Conservation (phyloP, 768 basidiomycete species). For the Hydnomerulius pinastri region DNA sequence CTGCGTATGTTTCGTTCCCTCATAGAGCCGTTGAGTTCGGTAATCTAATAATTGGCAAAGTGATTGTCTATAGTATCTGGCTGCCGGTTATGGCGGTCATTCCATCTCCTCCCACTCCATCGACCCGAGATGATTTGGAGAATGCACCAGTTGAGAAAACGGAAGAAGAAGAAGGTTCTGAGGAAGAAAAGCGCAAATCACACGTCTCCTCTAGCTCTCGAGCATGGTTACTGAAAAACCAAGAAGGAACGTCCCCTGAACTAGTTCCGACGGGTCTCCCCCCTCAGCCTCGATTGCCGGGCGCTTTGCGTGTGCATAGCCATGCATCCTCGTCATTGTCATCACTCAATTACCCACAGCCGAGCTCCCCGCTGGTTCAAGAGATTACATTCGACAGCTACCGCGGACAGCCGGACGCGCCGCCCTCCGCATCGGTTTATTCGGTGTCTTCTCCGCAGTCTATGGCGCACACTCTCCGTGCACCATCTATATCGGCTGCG, state of each 20-base stretch:
- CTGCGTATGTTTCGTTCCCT: slow-evolving; percentile 33
- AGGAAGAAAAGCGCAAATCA: slow-evolving; percentile 4
- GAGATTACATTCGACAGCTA: not conserved
- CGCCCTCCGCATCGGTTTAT: not conserved
- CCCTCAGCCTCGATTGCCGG: not conserved
- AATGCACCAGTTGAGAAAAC: not conserved
- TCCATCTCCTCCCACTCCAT: slow-evolving; percentile 6
- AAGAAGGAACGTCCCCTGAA: slow-evolving; percentile 11
- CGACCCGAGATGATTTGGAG: slow-evolving; percentile 21
- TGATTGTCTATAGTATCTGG: slow-evolving; percentile 3
- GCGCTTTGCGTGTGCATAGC: not conserved
- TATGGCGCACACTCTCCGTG: not conserved
- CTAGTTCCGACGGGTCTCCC: not conserved
- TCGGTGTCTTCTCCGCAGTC: slow-evolving; percentile 2
- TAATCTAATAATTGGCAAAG: slow-evolving; percentile 1
- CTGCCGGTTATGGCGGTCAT: slow-evolving; percentile 5
- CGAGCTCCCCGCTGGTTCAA: not conserved
- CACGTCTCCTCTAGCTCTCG: slow-evolving; percentile 3
- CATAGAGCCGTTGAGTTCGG: not conserved
- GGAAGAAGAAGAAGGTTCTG: not conserved
- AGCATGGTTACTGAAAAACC: slow-evolving; percentile 9
- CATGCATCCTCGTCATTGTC: slow-evolving; percentile 3
- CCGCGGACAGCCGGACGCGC: not conserved
- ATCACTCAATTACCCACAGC: not conserved
- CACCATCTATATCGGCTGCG: not conserved